These are phyloP conservation scores for Tetrapisispora namnaoensis DNA, from an alignment of 805 yeast genomes.

Conservation along the genomic window DNA sequence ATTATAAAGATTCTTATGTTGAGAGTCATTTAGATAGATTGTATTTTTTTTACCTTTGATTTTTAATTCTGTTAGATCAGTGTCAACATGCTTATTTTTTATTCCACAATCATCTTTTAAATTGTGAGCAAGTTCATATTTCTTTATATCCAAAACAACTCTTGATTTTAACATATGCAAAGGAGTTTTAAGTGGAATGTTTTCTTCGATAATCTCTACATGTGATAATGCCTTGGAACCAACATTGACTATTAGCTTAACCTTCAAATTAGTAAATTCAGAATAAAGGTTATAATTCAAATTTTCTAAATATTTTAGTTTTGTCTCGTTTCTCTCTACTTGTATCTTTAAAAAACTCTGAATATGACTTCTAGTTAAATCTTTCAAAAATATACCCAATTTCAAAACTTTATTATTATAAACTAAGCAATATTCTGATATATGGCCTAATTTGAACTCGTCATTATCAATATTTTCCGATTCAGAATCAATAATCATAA, in stretches of 20 bases:
- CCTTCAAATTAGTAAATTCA: constrained; percentile 8
- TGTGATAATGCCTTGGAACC: neutral
- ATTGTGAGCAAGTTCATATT: constrained; percentile 7
- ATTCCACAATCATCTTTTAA: constrained; percentile 9
- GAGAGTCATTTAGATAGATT: constrained; percentile 8
- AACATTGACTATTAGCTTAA: constrained; percentile 14
- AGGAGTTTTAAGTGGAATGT: constrained; percentile 5
- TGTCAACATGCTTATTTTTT: constrained; percentile 7
- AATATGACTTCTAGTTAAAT: neutral
- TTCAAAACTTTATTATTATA: neutral
- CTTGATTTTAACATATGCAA: constrained; percentile 10
- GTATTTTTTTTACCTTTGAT: constrained; percentile 14
- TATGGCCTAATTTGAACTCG: constrained; percentile 4
- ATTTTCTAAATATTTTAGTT: constrained; percentile 5
- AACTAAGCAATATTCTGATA: constrained; percentile 2
- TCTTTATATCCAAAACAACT: constrained; percentile 9
- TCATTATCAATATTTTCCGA: constrained; percentile 9
- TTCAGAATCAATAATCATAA: constrained; percentile 1
- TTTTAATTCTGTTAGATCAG: constrained; percentile 14
- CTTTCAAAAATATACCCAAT: neutral
- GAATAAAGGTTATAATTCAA: constrained; percentile 9
- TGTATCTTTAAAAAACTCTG: constrained; percentile 8
- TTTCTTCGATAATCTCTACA: constrained; percentile 6
- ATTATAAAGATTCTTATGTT: constrained; percentile 11
- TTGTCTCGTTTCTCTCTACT: constrained; percentile 6